phyloP scores from a whole-genome alignment of 345 rosid genomes.

The Eucalyptus curtisii region DNA sequence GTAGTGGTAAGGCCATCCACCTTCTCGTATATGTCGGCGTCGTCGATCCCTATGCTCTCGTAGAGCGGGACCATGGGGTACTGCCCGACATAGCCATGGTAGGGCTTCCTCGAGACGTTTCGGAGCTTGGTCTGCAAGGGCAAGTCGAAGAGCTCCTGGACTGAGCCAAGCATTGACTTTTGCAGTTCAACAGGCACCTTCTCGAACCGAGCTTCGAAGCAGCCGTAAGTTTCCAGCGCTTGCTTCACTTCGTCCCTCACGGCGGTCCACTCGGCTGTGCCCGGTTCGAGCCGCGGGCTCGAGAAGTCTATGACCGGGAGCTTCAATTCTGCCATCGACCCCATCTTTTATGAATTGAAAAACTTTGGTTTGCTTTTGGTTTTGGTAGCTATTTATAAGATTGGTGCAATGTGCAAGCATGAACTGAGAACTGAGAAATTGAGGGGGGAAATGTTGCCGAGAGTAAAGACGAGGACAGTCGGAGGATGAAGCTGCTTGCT shows the following conservation, averaged over 20 bases:
- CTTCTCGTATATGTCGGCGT: constrained; percentile 8
- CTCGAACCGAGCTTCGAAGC: constrained; percentile 41
- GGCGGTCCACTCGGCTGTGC: constrained; percentile 20
- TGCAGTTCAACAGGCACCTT: constrained; percentile 13
- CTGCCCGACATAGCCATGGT: constrained; percentile 37
- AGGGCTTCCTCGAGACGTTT: constrained; percentile 26
- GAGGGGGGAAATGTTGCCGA: not conserved
- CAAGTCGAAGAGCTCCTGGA: constrained; percentile 39
- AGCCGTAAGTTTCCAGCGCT: constrained; percentile 40
- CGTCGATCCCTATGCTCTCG: constrained; percentile 50
- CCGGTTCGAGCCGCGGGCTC: constrained; percentile 10
- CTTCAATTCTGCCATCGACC: constrained; percentile 3
- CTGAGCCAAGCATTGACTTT: constrained; percentile 4
- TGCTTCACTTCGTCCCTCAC: constrained; percentile 15
- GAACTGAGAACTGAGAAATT: not conserved
- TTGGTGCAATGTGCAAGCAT: not conserved
- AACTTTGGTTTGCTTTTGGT: not conserved
- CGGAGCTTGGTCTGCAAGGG: constrained; percentile 31
- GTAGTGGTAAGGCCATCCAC: constrained; percentile 9
- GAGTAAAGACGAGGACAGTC: not conserved
- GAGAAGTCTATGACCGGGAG: constrained; percentile 40
- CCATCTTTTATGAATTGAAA: constrained; percentile 11
- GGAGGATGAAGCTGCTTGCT: not conserved
- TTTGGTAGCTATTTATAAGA: not conserved
- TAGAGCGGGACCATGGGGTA: constrained; percentile 30